Base-by-base conservation (phyloP, 2,329 filamentous ascomycete species). In the Calonectria pseudoturangicola region DNA sequence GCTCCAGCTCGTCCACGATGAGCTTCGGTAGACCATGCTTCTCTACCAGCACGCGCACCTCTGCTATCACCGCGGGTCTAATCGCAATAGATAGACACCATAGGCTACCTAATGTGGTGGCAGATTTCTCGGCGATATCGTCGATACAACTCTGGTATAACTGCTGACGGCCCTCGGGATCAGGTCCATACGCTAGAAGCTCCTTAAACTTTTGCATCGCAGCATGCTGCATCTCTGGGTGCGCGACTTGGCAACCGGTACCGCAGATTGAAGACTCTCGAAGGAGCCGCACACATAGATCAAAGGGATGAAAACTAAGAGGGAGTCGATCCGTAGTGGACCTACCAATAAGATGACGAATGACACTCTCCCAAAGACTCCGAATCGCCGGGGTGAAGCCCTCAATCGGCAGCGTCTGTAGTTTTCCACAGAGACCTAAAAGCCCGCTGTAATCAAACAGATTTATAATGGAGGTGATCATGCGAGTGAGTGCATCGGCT, bases 401-500 rank as follows among this genome's bases (percentile, higher is more conserved):
- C 39, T 91, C 88, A 25, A 94, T 85, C 1, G 93, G 91, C 18
- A 95, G 85, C 8, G 87, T 86, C 68, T 92, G 86, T 30, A 97
- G 87, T 81, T 97, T 97, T 64, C 89, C 86, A 79, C 92, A 94
- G 36, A 96, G 83, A 79, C 95, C 92, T 8, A 93, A 81, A 47
- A 95, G 83, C 6, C 86, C 82, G 0, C 85, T 78, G 36, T 86
- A 84, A 9, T 87, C 84, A 67, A 89, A 88, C 10, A 92, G 82
- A 45, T 87, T 84, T 1, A 86, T 79, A 48, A 90, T 88, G 21
- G 82, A 85, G 4, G 79, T 81, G 36, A 89, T 82, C 90, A 98
- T 94, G 21, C 88, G 87, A 60, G 96, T 87, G 28, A 97, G 90
- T 33, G 96, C 95, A 63, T 95, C 92, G 9, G 94, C 92, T n/a